Base-by-base conservation (phyloP, 495 filamentous ascomycete genomes). In the Paragyromitra xinjiangensis region DNA sequence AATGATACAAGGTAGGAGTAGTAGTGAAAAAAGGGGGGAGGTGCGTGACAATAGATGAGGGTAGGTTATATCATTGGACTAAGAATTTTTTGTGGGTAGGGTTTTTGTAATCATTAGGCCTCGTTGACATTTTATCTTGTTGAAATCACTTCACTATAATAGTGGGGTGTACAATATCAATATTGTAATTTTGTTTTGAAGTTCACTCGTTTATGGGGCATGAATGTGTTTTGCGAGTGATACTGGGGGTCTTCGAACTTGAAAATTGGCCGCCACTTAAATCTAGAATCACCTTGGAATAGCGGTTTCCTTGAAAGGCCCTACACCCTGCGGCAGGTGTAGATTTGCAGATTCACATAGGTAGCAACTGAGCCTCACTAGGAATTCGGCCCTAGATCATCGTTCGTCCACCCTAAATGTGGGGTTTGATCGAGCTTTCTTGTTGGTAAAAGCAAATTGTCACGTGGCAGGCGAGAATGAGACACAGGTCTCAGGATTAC, bases 171-270 rank as follows among this genome's bases (percentile, higher is more conserved):
- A 72, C 5, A 61, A 72, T 76, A 65, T 37, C 50, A 72, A 61
- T 65, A 0, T 77, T 73, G 61, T 77, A 77, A 77, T 77, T 66
- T 42, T 16, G 56, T 72, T 65, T 42, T 59, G 29, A 7, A 37
- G 56, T 39, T 16, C 37, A 19, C 9, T 63, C 22, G 22, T 7
- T 7, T 14, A 16, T 45, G 51, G 39, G 7, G 29, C 26, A 58
- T 68, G n/a, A 3, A 8, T 42, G 29, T 24, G 59, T 39, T 22
- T 63, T 44, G 12, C 7, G 12, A n/a, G 56, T 59, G 26, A 1
- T 16, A n/a, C 29, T 34, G 4, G 12, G 26, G n/a, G 26, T 37
- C 26, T 59, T 59, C n/a, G 37, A 51, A 37, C 29, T 59, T 59
- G 37, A 37, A 59, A 39, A 29, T 59, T 59, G n/a, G 29, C 11